phyloP scores from a whole-genome alignment of 2,329 filamentous ascomycete species.

The Pseudocercospora pini-densiflorae region DNA sequence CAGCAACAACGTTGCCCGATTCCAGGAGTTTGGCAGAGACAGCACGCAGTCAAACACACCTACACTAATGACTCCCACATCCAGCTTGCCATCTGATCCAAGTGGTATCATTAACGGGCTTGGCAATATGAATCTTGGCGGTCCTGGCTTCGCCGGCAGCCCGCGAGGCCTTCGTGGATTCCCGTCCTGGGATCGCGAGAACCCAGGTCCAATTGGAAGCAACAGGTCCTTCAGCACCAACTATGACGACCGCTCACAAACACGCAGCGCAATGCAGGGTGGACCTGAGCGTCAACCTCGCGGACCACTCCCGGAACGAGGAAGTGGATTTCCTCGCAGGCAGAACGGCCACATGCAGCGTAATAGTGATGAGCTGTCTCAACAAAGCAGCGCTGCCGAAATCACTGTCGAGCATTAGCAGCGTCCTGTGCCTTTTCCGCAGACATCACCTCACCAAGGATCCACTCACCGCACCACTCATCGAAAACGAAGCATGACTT shows the following conservation, averaged over 20 bases:
- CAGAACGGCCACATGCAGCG: conserved; percentile 66
- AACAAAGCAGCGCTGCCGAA: conserved; percentile 61
- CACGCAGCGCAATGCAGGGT: conserved; percentile 44
- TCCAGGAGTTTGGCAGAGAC: conserved; percentile 62
- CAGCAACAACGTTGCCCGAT: conserved; percentile 64
- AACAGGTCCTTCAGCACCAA: conserved; percentile 65
- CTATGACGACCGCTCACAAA: conserved; percentile 61
- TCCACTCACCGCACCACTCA: conserved; percentile 1
- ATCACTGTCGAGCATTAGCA: conserved; percentile 65
- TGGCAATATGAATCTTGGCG: conserved; percentile 60
- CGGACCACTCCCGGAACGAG: conserved; percentile 64
- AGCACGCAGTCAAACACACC: conserved; percentile 67
- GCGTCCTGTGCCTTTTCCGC: conserved; percentile 19
- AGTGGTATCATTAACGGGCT: conserved; percentile 66
- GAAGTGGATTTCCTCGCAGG: conserved; percentile 60
- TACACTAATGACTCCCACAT: conserved; percentile 64
- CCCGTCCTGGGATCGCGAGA: conserved; percentile 64
- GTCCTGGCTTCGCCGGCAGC: conserved; percentile 57
- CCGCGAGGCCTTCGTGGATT: conserved; percentile 64
- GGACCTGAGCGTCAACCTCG: conserved; percentile 65
- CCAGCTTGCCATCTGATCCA: conserved; percentile 35
- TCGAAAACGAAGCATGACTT: conserved; percentile 21
- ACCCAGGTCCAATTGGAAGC: conserved; percentile 66
- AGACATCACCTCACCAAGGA: conserved; percentile 5
- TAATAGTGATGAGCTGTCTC: conserved; percentile 66